phyloP scores from a whole-genome alignment of 2,329 filamentous ascomycete species.

The Pseudogymnoascus sp. region DNA sequence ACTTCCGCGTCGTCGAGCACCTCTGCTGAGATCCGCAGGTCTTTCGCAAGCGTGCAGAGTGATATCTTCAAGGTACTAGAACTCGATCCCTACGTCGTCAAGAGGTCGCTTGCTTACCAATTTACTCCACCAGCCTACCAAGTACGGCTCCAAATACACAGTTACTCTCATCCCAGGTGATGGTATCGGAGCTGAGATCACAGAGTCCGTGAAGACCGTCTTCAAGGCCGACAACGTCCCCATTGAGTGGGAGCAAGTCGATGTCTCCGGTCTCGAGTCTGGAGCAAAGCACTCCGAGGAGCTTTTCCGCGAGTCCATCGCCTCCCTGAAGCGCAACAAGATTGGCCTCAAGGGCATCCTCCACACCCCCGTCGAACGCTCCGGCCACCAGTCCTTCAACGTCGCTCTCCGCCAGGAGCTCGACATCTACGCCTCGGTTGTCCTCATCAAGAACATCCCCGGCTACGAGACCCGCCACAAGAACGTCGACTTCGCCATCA shows the following conservation, averaged over 20 bases:
- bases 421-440: constrained; percentile 97
- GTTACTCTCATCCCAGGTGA: constrained; percentile 98
- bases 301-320: constrained; percentile 90
- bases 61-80: constrained; percentile 76
- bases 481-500: constrained; percentile 96
- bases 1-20: constrained; percentile 21
- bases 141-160: constrained; percentile 95
- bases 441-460: constrained; percentile 98
- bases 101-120: neutral
- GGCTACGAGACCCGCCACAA: constrained; percentile 97
- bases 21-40: neutral
- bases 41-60: constrained; percentile 74
- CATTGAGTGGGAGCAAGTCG: constrained; percentile 97
- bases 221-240: constrained; percentile 99
- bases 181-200: constrained; percentile 95
- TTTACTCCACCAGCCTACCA: constrained; percentile 61
- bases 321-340: constrained; percentile 96
- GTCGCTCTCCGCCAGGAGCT: constrained; percentile 98
- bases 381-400: constrained; percentile 98
- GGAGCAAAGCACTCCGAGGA: constrained; percentile 82
- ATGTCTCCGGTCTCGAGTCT: constrained; percentile 83
- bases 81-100: neutral
- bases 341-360: constrained; percentile 97
- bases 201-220: constrained; percentile 96
- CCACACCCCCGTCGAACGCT: constrained; percentile 92